phyloP scores from a whole-genome alignment of 768 basidiomycete genomes.

The Podaxis sp. region DNA sequence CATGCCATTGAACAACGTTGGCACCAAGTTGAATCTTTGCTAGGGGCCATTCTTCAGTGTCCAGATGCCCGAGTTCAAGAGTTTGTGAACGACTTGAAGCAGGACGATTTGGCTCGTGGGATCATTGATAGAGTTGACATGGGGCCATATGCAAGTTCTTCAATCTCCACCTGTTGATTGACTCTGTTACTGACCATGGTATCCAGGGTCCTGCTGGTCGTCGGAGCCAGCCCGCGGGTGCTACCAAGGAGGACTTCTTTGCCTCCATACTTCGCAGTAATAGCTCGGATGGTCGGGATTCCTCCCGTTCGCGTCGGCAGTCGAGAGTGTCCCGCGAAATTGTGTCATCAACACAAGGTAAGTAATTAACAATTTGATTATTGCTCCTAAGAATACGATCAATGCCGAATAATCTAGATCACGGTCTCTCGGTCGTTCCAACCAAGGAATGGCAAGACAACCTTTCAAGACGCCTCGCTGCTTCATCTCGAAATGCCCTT shows the following conservation, averaged over 20 bases:
- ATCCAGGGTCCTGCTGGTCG: conserved; percentile 69
- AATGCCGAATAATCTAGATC: conserved; percentile 37
- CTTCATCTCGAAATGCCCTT: conserved; percentile 21
- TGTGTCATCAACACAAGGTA: conserved; percentile 69
- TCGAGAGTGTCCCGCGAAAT: conserved; percentile 78
- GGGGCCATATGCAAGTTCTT: conserved; percentile 67
- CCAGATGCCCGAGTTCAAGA: conserved; percentile 62
- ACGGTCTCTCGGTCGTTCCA: conserved; percentile 58
- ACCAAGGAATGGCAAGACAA: conserved; percentile 80
- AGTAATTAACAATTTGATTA: conserved; percentile 14
- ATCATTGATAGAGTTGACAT: conserved; percentile 75
- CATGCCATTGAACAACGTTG: conserved; percentile 90
- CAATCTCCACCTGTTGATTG: conserved; percentile 8
- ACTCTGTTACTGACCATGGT: conserved; percentile 9
- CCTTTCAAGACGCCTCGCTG: conserved; percentile 54
- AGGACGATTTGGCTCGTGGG: conserved; percentile 75
- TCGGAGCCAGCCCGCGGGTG: conserved; percentile 53
- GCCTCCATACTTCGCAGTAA: conserved; percentile 68
- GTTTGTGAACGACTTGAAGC: conserved; percentile 59
- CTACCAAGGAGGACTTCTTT: conserved; percentile 78
- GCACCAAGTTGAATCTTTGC: conserved; percentile 90
- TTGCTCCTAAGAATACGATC: background rate
- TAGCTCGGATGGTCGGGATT: conserved; percentile 47
- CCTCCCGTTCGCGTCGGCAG: conserved; percentile 64
- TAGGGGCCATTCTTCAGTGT: conserved; percentile 78